These are phyloP conservation scores for Colletotrichum tofieldiae DNA, from an alignment of 2,329 filamentous ascomycete species.

Conservation along the genomic window DNA sequence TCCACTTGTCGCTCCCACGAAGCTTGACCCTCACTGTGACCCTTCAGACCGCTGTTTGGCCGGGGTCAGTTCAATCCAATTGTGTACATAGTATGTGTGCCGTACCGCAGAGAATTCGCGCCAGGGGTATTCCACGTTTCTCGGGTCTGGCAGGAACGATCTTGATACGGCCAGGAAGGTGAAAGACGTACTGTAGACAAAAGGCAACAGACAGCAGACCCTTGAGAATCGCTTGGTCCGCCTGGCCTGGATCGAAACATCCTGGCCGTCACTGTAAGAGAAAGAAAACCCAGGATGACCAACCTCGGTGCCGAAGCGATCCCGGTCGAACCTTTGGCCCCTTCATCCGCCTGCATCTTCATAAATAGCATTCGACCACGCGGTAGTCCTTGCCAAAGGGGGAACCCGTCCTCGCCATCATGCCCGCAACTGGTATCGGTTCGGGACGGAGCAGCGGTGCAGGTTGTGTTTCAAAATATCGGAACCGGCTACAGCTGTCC, in stretches of 20 bases:
- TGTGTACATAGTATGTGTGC: constrained; percentile 18
- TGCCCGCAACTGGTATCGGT: constrained; percentile 6
- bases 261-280: constrained; percentile 14
- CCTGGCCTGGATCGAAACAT: constrained; percentile 25
- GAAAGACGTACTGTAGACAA: constrained; percentile 4
- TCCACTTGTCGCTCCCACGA: constrained; percentile 28
- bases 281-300: constrained; percentile 4
- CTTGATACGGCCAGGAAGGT: constrained; percentile 27
- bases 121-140: constrained; percentile 27
- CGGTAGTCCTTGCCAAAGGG: constrained; percentile 31
- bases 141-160: constrained; percentile 36
- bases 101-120: constrained; percentile 14
- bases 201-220: not conserved
- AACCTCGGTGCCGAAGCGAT: constrained; percentile 24
- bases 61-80: not conserved
- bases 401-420: constrained; percentile 1
- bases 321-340: constrained; percentile 40
- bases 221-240: not conserved
- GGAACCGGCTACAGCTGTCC: constrained; percentile 11
- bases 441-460: constrained; percentile 21
- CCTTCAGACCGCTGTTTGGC: constrained; percentile 39
- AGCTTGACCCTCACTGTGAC: constrained; percentile 34
- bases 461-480: constrained; percentile 29
- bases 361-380: constrained; percentile 36
- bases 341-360: constrained; percentile 35